A percentile compares a stretch with the other conserved stretches of the same genome.
phyloP scores from a whole-genome alignment of 768 basidiomycete genomes.

The Kwoniella mangroviensis region DNA sequence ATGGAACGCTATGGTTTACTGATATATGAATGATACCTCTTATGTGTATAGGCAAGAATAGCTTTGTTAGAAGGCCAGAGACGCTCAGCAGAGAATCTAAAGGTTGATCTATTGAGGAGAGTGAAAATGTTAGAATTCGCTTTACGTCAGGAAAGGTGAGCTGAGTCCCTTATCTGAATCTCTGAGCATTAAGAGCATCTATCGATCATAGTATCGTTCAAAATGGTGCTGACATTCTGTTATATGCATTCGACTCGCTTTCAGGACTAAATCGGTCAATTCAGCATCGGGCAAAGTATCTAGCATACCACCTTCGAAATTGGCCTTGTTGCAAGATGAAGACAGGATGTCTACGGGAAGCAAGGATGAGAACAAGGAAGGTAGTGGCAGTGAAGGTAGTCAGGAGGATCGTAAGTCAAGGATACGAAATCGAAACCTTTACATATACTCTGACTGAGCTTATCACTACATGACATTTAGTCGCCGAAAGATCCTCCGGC shows the following conservation, averaged over 20 bases:
- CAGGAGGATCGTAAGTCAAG: slow-evolving; percentile 29
- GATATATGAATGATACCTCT: too few species aligned
- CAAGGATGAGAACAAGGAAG: slow-evolving; percentile 39
- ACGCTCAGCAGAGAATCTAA: slow-evolving; percentile 94
- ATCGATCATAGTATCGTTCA: too few species aligned
- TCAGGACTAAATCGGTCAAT: slow-evolving; percentile 40
- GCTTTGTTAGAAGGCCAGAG: slow-evolving; percentile 96
- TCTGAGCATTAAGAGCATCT: too few species aligned
- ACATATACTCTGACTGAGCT: background rate
- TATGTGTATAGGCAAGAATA: slow-evolving; percentile 81
- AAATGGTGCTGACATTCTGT: background rate
- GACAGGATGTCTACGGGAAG: slow-evolving; percentile 30
- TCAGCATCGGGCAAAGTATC: slow-evolving; percentile 13
- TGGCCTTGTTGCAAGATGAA: slow-evolving; percentile 47
- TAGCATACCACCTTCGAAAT: slow-evolving; percentile 36
- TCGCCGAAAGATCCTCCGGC: slow-evolving; percentile 10
- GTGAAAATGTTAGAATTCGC: slow-evolving; percentile 99
- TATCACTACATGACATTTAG: background rate
- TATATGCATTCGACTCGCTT: background rate
- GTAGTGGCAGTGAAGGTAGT: slow-evolving; percentile 45
- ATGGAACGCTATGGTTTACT: too few species aligned
- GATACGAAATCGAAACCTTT: background rate
- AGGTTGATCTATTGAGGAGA: slow-evolving; percentile 90
- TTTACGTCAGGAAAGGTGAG: slow-evolving; percentile 90
- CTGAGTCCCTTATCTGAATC: too few species aligned